Evolutionary conservation across 2,329 filamentous ascomycete genomes (phyloP).

Genomic region (Colletotrichum ledebouriae): DNA sequence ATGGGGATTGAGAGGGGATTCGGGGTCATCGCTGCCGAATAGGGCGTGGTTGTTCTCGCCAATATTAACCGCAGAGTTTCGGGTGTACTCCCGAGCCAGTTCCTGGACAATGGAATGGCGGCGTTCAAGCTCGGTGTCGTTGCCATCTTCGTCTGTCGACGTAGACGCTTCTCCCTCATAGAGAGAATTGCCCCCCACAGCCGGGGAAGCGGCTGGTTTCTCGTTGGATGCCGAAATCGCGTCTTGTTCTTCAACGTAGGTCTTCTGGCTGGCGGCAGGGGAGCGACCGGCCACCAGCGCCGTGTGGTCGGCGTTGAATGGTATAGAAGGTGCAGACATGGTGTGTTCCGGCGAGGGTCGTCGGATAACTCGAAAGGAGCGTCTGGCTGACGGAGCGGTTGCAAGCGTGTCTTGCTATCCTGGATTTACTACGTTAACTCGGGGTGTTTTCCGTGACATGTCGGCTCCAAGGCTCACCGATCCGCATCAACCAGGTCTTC

Average conservation of each 20-base stretch:
- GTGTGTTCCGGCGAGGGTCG: background rate
- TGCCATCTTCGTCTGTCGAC: conserved; percentile 30
- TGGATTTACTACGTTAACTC: background rate
- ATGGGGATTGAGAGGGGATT: conserved; percentile 63
- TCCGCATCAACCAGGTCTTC: conserved; percentile 38
- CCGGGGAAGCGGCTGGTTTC: background rate
- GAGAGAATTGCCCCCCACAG: background rate
- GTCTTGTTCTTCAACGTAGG: conserved; percentile 35
- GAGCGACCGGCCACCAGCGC: conserved; percentile 12
- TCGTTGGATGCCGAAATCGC: background rate
- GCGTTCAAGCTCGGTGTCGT: conserved; percentile 42
- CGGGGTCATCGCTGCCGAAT: conserved; percentile 50
- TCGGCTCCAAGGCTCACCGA: conserved; percentile 1
- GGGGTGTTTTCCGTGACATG: background rate
- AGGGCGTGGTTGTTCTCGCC: conserved; percentile 46
- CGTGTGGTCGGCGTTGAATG: conserved; percentile 25
- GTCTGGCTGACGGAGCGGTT: conserved; percentile 37
- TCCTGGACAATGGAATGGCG: conserved; percentile 45
- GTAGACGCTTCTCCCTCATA: conserved; percentile 26
- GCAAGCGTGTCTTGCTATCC: conserved; percentile 36
- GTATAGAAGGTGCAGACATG: conserved; percentile 25
- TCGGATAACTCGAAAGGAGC: background rate
- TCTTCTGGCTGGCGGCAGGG: conserved; percentile 39
- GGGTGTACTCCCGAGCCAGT: conserved; percentile 45
- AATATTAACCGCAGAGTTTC: conserved; percentile 40